phyloP scores from a whole-genome alignment of 345 rosid genomes.

The Rhodamnia rubescens region DNA sequence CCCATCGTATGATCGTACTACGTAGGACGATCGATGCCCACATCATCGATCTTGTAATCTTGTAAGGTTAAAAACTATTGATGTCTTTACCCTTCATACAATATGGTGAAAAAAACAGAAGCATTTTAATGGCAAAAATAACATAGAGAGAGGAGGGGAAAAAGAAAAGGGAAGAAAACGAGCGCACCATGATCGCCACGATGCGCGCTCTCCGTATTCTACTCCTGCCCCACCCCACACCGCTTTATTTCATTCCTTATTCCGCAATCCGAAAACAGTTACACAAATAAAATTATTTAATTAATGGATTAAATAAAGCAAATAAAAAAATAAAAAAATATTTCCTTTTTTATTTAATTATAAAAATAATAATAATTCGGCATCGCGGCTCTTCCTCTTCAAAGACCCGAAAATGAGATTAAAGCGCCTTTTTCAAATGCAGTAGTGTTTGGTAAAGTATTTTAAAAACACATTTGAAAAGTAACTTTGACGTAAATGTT shows the following conservation, averaged over 20 bases:
- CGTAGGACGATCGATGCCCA: no score
- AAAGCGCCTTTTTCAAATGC: no score
- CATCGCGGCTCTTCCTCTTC: neutral
- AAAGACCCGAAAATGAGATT: neutral
- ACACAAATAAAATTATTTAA: neutral
- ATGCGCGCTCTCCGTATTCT: neutral
- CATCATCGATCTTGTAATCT: no score
- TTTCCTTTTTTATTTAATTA: neutral
- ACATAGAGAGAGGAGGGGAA: rapidly evolving
- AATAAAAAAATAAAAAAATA: no score
- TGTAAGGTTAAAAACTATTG: no score
- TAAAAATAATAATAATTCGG: neutral
- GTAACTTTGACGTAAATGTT: no score
- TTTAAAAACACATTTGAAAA: no score
- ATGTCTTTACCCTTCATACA: no score
- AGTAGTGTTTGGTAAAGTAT: no score
- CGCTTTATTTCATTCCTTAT: neutral
- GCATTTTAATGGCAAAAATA: neutral
- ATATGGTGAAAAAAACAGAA: no score
- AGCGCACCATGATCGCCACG: neutral
- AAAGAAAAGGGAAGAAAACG: neutral
- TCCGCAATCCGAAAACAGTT: neutral
- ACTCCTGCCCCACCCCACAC: neutral
- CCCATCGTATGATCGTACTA: no score
- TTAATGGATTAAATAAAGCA: neutral